Evolutionary conservation across 495 filamentous ascomycete genomes (phyloP).

Genomic region (Penicillium waksmanii): DNA sequence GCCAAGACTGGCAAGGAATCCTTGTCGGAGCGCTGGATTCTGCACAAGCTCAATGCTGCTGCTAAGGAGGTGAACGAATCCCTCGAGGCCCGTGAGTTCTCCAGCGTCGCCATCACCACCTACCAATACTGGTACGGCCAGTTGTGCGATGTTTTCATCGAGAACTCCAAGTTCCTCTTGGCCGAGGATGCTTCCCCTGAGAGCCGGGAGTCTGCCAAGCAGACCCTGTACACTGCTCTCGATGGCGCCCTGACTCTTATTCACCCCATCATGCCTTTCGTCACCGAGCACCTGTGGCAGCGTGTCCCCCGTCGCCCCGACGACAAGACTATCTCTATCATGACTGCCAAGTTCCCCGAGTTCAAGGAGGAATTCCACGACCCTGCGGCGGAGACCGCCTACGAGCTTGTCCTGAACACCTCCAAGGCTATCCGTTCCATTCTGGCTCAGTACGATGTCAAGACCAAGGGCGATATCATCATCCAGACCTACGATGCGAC

Average conservation of each 20-base stretch:
- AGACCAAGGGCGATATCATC: slow-evolving; percentile 59
- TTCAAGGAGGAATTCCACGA: slow-evolving; percentile 60
- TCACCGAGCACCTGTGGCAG: slow-evolving; percentile 81
- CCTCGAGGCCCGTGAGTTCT: slow-evolving; percentile 74
- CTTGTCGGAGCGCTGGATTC: slow-evolving; percentile 81
- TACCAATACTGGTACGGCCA: slow-evolving; percentile 74
- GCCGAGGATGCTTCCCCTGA: slow-evolving; percentile 59
- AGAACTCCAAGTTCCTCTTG: slow-evolving; percentile 79
- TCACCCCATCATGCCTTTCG: slow-evolving; percentile 80
- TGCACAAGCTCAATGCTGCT: slow-evolving; percentile 76
- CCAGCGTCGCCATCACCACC: slow-evolving; percentile 58
- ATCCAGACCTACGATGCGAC: slow-evolving; percentile 62
- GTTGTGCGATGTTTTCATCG: slow-evolving; percentile 71
- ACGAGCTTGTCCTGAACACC: slow-evolving; percentile 65
- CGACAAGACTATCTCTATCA: slow-evolving; percentile 68
- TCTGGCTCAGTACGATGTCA: slow-evolving; percentile 61
- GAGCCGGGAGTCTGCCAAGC: slow-evolving; percentile 60
- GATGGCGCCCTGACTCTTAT: slow-evolving; percentile 69
- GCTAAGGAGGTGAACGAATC: slow-evolving; percentile 74
- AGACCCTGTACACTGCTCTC: slow-evolving; percentile 69
- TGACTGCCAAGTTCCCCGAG: slow-evolving; percentile 67
- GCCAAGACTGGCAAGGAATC: slow-evolving; percentile 67
- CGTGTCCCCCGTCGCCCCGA: slow-evolving; percentile 66
- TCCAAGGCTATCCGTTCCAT: slow-evolving; percentile 62
- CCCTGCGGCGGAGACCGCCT: slow-evolving; percentile 59